phyloP scores from a whole-genome alignment of 495 filamentous ascomycete species.

The Pyrenula massariospora region DNA sequence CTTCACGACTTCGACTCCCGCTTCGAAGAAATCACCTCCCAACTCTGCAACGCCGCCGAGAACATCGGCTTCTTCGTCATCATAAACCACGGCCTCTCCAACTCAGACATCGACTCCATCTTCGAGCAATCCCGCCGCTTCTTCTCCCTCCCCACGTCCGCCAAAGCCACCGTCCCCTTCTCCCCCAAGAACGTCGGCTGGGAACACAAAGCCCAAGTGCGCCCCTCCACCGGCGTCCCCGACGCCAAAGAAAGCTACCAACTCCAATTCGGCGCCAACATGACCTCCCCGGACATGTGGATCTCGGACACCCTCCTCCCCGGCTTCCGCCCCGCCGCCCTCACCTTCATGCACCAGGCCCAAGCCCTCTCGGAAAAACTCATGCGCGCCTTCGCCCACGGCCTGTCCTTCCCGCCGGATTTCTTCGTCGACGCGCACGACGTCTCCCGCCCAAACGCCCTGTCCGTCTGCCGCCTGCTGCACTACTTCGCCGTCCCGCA shows the following conservation, averaged over 20 bases:
- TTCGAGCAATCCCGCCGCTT: constrained; percentile 39
- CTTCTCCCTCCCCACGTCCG: constrained; percentile 40
- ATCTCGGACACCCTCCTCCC: constrained; percentile 33
- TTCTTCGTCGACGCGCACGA: constrained; percentile 48
- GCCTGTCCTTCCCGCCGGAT: constrained; percentile 40
- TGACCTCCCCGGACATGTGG: constrained; percentile 40
- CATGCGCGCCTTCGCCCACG: constrained; percentile 48
- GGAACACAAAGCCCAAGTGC: constrained; percentile 49
- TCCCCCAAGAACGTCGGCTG: constrained; percentile 47
- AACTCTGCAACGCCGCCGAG: constrained; percentile 45
- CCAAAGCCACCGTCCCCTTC: constrained; percentile 43
- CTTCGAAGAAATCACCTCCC: constrained; percentile 38
- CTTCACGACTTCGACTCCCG: constrained; percentile 40
- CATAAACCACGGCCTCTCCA: constrained; percentile 41
- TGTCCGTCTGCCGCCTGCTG: constrained; percentile 45
- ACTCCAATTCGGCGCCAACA: constrained; percentile 45
- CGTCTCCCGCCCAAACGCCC: constrained; percentile 29
- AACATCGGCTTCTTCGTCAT: constrained; percentile 54
- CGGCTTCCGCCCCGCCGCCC: constrained; percentile 29
- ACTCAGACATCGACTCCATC: constrained; percentile 36
- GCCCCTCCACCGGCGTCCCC: constrained; percentile 45
- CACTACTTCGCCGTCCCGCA: constrained; percentile 42
- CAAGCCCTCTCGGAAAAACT: constrained; percentile 42
- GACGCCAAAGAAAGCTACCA: constrained; percentile 55
- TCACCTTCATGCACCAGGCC: constrained; percentile 41